Evolutionary conservation across 2,329 filamentous ascomycete genomes (phyloP), one percentile per base, ranked within the genome.

Genomic region (Ceratocystis variospora): DNA sequence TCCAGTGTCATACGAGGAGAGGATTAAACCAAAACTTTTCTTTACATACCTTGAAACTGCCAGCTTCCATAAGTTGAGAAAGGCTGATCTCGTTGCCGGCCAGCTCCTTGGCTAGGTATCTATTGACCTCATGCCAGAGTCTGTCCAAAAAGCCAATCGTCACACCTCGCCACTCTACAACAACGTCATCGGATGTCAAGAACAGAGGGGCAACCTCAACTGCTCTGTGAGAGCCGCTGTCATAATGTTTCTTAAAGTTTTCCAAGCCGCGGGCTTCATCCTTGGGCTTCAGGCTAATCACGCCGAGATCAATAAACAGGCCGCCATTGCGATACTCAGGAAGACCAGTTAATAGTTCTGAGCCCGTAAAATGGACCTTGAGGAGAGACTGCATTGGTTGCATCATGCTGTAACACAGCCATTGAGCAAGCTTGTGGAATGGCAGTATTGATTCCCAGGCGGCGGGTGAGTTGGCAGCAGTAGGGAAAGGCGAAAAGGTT

Each of bases 241-340:
- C 81, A 66, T 87, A 88, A 75, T 94, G 88, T 45, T 86, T 81
- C 67, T 83, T 72, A 71, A 76, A 85, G 65, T 79, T 75, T 65
- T 84, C 80, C 25, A 95, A 75, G 1, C 91, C 91, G 31, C 88
- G 83, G 71, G 88, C 81, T 67, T 80, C 76, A 68, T 93, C 89
- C 2, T 81, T 79, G 1, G 81, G 76, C 73, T 93, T 94, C 53
- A 96, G 77, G 0, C 82, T 90, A 68, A 96, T 75, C 2, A 96
- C 83, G 1, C 90, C 91, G 41, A 91, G 86, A 72, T 96, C 84
- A 68, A 96, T 86, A 68, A 96, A 86, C 2, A 96, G 79, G 12
- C 92, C 92, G 55, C 92, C 92, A 71, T 96, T 96, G 67, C 92
- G 85, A 74, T 96, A 96, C 74, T 96, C 92, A 0, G 92, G 91